Base-by-base conservation (phyloP, 495 filamentous ascomycete species). In the Chaetomium tenue region DNA sequence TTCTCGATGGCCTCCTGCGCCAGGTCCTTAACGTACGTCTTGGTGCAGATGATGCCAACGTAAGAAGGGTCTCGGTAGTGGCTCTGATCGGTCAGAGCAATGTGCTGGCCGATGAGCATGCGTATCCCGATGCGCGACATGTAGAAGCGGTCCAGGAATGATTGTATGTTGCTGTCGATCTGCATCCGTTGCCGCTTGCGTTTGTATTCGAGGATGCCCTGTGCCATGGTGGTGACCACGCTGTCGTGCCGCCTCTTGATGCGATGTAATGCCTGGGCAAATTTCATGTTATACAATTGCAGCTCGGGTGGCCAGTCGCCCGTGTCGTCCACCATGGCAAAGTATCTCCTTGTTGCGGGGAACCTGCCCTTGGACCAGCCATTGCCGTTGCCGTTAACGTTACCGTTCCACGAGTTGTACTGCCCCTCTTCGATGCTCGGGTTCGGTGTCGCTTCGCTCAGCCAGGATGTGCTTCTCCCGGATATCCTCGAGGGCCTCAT, bases 121-220 rank as follows among this genome's bases (percentile, higher is more conserved):
- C 94, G 91, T 60, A 98, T 98, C 66, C 94, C 94, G 66, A 98
- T 98, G n/a, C 94, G 92, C 40, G 92, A 97, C 94, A 98, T 98
- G 81, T 98, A 98, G 74, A 98, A 98, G 57, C 94, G 90, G 78
- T 98, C 94, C 61, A 98, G 87, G 79, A 98, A 98, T 57, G 89
- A 86, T 73, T 98, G 94, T 57, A 98, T 96, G 60, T 91, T 94
- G 61, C 91, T 88, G 78, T 98, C 94, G 72, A 98, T 98, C 74
- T 98, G 95, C 89, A 98, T 93, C 50, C 94, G 86, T 81, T 98
- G 94, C 61, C 91, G 87, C 72, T 88, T 94, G 50, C 94, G 90
- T 78, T 98, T 98, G 82, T 95, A 98, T 78, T 98, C 94, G 55
- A 96, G 82, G 66, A 98, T 97, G 55, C 94, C 94, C 77, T 98